Evolutionary conservation across 2,329 filamentous ascomycete species (phyloP).

Genomic region (Zasmidium cellare): DNA sequence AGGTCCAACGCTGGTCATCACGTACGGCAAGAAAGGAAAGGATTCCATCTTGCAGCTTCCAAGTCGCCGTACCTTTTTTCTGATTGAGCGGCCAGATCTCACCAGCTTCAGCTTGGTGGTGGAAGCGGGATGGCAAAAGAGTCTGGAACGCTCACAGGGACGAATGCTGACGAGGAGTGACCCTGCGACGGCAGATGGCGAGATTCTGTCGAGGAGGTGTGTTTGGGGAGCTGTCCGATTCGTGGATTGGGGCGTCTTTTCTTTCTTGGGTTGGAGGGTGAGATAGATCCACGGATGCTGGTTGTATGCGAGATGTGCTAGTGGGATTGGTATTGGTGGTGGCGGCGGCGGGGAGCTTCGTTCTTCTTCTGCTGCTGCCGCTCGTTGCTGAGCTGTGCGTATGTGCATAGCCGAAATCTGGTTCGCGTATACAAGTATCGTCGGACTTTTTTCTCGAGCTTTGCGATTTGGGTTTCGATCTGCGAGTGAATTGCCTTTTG

Average conservation of each 20-base stretch:
- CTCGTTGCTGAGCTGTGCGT: too few relatives aligned
- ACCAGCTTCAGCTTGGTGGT: too few relatives aligned
- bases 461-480: too few relatives aligned
- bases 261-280: neutral
- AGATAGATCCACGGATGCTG: neutral
- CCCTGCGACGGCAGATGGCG: neutral
- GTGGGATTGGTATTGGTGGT: neutral
- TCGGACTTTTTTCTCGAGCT: too few relatives aligned
- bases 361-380: too few relatives aligned
- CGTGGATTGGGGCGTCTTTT: too few relatives aligned
- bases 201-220: neutral
- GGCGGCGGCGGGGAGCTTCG: neutral
- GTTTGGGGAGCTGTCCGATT: neutral
- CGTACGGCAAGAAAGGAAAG: neutral
- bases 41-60: neutral
- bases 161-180: neutral
- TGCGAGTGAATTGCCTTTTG: too few relatives aligned
- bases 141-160: slow-evolving; percentile 1
- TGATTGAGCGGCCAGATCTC: too few relatives aligned
- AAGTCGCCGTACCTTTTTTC: too few relatives aligned
- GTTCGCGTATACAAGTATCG: too few relatives aligned
- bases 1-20: neutral
- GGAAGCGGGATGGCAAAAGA: neutral
- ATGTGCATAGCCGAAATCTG: too few relatives aligned
- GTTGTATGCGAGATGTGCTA: neutral